Evolutionary conservation across 768 basidiomycete species (phyloP).

Genomic region (Lentinula guzmanii): DNA sequence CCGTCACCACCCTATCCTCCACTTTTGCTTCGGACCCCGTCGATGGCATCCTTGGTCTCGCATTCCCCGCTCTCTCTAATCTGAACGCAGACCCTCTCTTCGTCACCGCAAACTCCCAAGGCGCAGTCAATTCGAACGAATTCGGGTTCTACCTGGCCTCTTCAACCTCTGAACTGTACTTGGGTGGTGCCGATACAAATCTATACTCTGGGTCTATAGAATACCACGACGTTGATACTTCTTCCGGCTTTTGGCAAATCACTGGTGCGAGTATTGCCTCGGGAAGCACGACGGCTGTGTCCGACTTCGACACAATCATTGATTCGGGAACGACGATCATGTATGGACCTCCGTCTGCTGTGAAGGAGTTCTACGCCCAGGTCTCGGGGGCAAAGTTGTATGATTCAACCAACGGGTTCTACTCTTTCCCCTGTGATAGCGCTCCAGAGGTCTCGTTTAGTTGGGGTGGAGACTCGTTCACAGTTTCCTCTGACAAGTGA

Average conservation of each 20-base stretch:
- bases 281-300: slow-evolving; percentile 8
- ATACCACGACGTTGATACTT: slow-evolving; percentile 20
- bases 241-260: slow-evolving; percentile 22
- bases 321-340: slow-evolving; percentile 33
- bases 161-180: slow-evolving; percentile 39
- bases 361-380: slow-evolving; percentile 17
- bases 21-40: slow-evolving; percentile 17
- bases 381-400: slow-evolving; percentile 18
- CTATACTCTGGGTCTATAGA: slow-evolving; percentile 37
- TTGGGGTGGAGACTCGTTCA: slow-evolving; percentile 29
- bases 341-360: slow-evolving; percentile 19
- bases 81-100: slow-evolving; percentile 28
- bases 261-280: slow-evolving; percentile 12
- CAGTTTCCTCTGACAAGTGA: slow-evolving; percentile 34
- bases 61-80: slow-evolving; percentile 27
- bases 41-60: slow-evolving; percentile 26
- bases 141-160: slow-evolving; percentile 41
- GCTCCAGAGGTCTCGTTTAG: slow-evolving; percentile 25
- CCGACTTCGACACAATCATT: slow-evolving; percentile 20
- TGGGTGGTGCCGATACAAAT: slow-evolving; percentile 43
- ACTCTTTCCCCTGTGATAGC: slow-evolving; percentile 24
- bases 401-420: slow-evolving; percentile 13
- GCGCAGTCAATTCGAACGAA: slow-evolving; percentile 21
- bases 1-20: slow-evolving; percentile 26
- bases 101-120: slow-evolving; percentile 31